These are phyloP conservation scores for Eimeria maxima DNA, from an alignment of 169 alveolate genomes.

Conservation along the genomic window DNA sequence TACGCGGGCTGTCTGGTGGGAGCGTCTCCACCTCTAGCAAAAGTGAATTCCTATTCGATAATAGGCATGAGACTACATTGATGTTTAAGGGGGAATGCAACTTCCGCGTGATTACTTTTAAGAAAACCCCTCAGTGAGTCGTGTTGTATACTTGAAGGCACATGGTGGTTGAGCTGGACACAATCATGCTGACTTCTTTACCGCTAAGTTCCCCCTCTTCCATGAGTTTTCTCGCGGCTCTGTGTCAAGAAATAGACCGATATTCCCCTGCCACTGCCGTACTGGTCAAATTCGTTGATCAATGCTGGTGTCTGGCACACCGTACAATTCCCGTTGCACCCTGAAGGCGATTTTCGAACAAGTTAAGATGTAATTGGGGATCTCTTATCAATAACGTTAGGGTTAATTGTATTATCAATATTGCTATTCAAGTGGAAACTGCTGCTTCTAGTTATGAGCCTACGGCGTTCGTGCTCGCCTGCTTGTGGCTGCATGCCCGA, in stretches of 20 bases:
- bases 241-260: background rate
- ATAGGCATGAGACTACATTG: background rate
- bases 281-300: background rate
- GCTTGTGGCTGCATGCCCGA: slow-evolving; percentile 5
- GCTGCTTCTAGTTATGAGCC: background rate
- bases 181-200: background rate
- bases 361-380: background rate
- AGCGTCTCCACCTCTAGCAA: background rate
- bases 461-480: background rate
- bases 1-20: background rate
- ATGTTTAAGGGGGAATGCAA: background rate
- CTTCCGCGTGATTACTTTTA: background rate
- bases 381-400: background rate
- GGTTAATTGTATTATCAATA: background rate
- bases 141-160: background rate
- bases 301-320: background rate
- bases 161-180: background rate
- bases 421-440: background rate
- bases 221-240: background rate
- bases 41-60: background rate
- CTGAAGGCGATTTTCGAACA: background rate
- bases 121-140: background rate
- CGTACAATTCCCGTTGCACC: background rate
- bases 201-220: background rate
- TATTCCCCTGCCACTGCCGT: background rate